Percentiles rank a stretch among this genome's conserved stretches.
Evolutionary conservation across 768 basidiomycete genomes (phyloP).

Genomic region (Lactarius quietus): DNA sequence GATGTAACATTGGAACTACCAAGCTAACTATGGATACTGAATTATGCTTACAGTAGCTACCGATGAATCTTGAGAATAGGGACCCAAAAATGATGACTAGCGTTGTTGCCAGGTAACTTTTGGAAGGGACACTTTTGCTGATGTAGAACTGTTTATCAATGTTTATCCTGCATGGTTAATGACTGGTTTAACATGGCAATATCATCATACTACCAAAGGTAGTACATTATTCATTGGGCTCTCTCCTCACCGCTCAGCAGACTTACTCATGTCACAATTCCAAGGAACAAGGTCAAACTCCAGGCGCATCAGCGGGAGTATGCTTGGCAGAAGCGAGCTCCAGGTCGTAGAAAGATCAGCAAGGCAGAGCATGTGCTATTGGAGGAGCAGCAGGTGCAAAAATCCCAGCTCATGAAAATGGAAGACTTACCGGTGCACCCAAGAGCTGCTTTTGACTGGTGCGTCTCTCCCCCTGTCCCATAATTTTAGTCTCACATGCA

Average conservation of each 20-base stretch:
- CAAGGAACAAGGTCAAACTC: neutral
- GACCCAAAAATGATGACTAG: neutral
- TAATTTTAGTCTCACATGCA: too few relatives aligned
- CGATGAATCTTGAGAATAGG: neutral
- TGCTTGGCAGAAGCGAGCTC: neutral
- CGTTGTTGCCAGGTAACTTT: neutral
- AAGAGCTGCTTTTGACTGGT: neutral
- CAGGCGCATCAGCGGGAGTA: neutral
- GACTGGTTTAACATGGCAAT: too few relatives aligned
- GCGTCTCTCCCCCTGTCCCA: too few relatives aligned
- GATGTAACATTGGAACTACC: neutral
- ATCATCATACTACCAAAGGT: neutral
- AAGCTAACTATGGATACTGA: neutral
- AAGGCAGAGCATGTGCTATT: neutral
- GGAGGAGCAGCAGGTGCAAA: neutral
- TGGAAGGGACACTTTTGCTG: neutral
- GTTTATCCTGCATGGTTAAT: neutral
- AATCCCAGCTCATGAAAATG: neutral
- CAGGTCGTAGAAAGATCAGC: neutral
- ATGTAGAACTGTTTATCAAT: neutral
- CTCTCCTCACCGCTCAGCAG: too few relatives aligned
- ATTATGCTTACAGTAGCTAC: neutral
- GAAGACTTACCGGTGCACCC: neutral
- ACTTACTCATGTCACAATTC: neutral
- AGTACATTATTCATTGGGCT: neutral